Base-by-base conservation (phyloP, 1,284 basidiomycete species). In the Pseudozyma thailandica region DNA sequence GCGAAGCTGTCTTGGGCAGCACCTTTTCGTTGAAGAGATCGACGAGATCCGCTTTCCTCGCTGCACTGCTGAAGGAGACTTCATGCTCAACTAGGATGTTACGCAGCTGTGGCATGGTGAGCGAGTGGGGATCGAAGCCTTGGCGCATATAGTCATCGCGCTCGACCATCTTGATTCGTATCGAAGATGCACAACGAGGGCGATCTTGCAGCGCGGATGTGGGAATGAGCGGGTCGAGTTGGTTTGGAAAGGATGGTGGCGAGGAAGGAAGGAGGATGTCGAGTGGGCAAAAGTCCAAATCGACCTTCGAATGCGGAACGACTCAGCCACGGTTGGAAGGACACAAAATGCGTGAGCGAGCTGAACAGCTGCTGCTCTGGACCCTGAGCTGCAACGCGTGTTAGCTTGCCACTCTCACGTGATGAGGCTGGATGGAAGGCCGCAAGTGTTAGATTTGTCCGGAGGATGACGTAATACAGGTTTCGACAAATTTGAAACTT, bases 31-130 rank as follows among this genome's bases (percentile, higher is more conserved):
- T 88, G 84, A 94, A 98, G 4, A 90, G 84, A 37, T 88, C 86
- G 10, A 97, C 87, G 23, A 98, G 88, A 75, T 92, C 93, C 6
- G 89, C 86, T 84, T 98, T 98, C 66, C 91, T 92, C 76, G 91
- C 90, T 1, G 89, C 88, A 3, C 89, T 88, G 6, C 91, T 88
- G 83, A 90, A 92, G 28, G 86, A 85, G 76, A 95, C 86, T 65
- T 90, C 88, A 84, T 98, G 92, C 78, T 90, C 90, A 37, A 90
- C 88, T 49, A 98, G 87, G 53, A 97, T 83, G 13, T 90, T 90
- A 12, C 92, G 86, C 6, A 95, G 86, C 78, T 94, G 91, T 15
- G 91, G 87, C 31, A 94, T 88, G 6, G 90, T 95, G 60, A 94
- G 88, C 2, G 88, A 85, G 13, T 86, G 77, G 1, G 94, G 89